These are phyloP conservation scores for Aspergillus sp. DNA, from an alignment of 2,329 filamentous ascomycete genomes.

Conservation along the genomic window DNA sequence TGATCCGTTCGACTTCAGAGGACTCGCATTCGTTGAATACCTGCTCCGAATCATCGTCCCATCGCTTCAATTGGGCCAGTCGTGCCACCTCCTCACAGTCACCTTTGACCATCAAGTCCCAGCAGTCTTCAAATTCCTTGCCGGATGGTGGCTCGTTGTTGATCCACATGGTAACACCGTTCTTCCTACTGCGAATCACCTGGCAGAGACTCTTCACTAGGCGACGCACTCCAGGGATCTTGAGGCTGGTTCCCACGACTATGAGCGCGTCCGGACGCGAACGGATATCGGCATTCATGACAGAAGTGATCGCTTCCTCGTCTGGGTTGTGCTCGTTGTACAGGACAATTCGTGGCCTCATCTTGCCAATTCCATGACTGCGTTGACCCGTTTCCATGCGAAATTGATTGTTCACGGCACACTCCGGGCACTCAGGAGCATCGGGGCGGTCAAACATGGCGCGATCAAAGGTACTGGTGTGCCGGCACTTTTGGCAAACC, in stretches of 20 bases:
- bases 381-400: constrained; percentile 82
- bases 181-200: constrained; percentile 74
- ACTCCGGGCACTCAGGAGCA: constrained; percentile 77
- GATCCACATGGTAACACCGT: constrained; percentile 91
- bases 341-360: constrained; percentile 90
- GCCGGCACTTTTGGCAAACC: constrained; percentile 91
- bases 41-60: constrained; percentile 56
- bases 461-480: constrained; percentile 75
- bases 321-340: constrained; percentile 98
- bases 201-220: constrained; percentile 91
- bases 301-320: constrained; percentile 91
- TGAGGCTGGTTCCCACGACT: constrained; percentile 93
- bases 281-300: constrained; percentile 83
- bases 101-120: constrained; percentile 87
- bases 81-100: constrained; percentile 86
- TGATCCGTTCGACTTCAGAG: constrained; percentile 50
- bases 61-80: constrained; percentile 65
- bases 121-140: constrained; percentile 86
- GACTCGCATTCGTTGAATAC: constrained; percentile 50
- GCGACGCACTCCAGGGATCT: constrained; percentile 88
- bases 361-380: constrained; percentile 87
- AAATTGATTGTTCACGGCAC: constrained; percentile 73
- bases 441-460: constrained; percentile 82
- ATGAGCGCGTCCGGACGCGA: constrained; percentile 87
- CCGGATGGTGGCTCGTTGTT: constrained; percentile 85